These are phyloP conservation scores for Peltaster fructicola DNA, from an alignment of 2,329 filamentous ascomycete species.

Conservation along the genomic window DNA sequence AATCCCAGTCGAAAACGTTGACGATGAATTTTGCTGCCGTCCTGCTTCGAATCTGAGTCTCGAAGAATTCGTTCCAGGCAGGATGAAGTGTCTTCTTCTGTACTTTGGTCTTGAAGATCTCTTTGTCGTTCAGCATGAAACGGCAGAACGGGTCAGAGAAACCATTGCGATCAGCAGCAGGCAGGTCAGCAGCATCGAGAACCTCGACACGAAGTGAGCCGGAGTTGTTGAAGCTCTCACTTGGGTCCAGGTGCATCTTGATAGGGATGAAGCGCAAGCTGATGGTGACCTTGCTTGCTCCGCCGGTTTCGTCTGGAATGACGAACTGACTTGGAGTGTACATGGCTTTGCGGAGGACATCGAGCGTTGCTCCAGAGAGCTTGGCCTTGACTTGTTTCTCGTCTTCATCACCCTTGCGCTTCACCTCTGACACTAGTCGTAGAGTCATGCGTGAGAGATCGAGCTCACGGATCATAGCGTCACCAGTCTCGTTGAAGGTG, in stretches of 20 bases:
- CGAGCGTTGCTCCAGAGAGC: slow-evolving; percentile 66
- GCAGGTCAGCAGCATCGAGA: slow-evolving; percentile 70
- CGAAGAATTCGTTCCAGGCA: slow-evolving; percentile 92
- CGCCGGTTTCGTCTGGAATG: slow-evolving; percentile 61
- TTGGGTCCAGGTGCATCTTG: slow-evolving; percentile 82
- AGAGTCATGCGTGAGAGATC: slow-evolving; percentile 89
- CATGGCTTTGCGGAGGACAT: slow-evolving; percentile 63
- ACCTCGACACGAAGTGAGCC: slow-evolving; percentile 88
- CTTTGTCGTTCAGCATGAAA: slow-evolving; percentile 75
- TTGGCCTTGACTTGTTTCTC: slow-evolving; percentile 65
- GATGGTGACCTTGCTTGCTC: slow-evolving; percentile 64
- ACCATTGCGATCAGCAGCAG: slow-evolving; percentile 84
- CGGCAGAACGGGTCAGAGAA: slow-evolving; percentile 96
- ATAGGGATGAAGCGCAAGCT: slow-evolving; percentile 90
- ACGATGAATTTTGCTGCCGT: slow-evolving; percentile 70
- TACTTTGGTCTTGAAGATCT: slow-evolving; percentile 86
- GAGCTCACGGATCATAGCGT: slow-evolving; percentile 91
- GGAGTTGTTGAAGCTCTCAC: slow-evolving; percentile 98
- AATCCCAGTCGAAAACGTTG: slow-evolving; percentile 88
- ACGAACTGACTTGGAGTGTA: slow-evolving; percentile 78
- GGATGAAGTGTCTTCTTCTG: slow-evolving; percentile 95
- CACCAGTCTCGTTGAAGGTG: slow-evolving; percentile 78
- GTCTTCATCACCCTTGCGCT: slow-evolving; percentile 50
- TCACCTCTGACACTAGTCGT: slow-evolving; percentile 63
- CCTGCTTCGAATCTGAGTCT: slow-evolving; percentile 62